phyloP scores from a whole-genome alignment of 352 stramenopile species.

The Pythium sukuiense region DNA sequence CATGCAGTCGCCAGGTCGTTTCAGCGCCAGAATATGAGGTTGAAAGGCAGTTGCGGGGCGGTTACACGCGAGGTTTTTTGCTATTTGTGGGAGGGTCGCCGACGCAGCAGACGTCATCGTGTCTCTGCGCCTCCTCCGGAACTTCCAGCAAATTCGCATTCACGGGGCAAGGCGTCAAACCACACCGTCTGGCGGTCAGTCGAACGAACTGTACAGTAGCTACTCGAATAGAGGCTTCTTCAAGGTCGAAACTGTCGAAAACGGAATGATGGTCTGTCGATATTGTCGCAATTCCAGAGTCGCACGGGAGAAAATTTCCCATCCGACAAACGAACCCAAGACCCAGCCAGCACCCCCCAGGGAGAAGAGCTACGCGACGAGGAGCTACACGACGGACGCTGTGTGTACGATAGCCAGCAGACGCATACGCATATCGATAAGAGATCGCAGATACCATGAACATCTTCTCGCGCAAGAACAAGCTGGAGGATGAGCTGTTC shows the following conservation, averaged over 20 bases:
- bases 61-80: constrained; percentile 20
- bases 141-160: constrained; percentile 26
- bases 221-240: constrained; percentile 9
- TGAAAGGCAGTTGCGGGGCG: background rate
- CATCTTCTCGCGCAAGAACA: constrained; percentile 85
- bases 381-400: background rate
- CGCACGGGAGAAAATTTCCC: constrained; percentile 10
- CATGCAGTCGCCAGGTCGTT: background rate
- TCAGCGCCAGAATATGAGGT: constrained; percentile 11
- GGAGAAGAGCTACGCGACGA: background rate
- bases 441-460: constrained; percentile 49
- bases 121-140: constrained; percentile 2
- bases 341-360: background rate
- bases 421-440: background rate
- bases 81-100: background rate
- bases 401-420: background rate
- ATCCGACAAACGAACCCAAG: constrained; percentile 10
- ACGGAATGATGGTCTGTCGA: constrained; percentile 15
- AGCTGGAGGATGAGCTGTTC: constrained; percentile 86
- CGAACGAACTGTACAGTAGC: background rate
- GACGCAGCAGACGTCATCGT: constrained; percentile 7
- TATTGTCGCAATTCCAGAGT: constrained; percentile 17
- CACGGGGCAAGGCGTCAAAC: constrained; percentile 4
- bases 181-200: background rate
- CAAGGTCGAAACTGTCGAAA: constrained; percentile 23